These are phyloP conservation scores for Paragyromitra xinjiangensis DNA, from an alignment of 495 filamentous ascomycete species.

Conservation along the genomic window DNA sequence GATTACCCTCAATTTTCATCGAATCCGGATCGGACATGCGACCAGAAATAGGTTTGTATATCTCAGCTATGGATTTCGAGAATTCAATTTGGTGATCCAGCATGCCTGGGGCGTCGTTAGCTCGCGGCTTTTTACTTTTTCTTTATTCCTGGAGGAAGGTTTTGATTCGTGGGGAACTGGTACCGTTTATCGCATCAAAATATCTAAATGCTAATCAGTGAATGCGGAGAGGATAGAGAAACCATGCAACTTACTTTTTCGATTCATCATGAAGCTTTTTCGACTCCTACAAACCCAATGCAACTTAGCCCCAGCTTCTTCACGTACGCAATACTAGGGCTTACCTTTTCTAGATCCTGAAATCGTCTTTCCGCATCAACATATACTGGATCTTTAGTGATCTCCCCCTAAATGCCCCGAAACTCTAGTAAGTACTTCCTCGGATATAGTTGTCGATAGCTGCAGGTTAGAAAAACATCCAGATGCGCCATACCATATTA, in stretches of 20 bases:
- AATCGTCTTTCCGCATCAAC: slow-evolving; percentile 94
- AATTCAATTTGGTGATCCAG: slow-evolving; percentile 97
- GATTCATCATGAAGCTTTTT: slow-evolving; percentile 96
- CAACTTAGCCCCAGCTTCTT: slow-evolving; percentile 34
- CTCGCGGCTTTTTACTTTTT: slow-evolving; percentile 9
- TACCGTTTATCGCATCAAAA: slow-evolving; percentile 94
- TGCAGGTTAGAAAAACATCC: background rate
- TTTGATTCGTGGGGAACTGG: background rate
- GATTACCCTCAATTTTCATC: slow-evolving; percentile 80
- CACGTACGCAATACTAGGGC: slow-evolving; percentile 11
- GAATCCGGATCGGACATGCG: slow-evolving; percentile 92
- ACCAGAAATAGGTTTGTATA: slow-evolving; percentile 98
- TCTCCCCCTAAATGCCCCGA: slow-evolving; percentile 68
- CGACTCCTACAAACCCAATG: slow-evolving; percentile 68
- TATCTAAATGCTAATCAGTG: slow-evolving; percentile 63
- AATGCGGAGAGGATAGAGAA: background rate
- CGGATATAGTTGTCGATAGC: background rate
- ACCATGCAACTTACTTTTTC: slow-evolving; percentile 69
- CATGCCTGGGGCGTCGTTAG: slow-evolving; percentile 72
- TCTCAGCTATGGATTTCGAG: slow-evolving; percentile 90
- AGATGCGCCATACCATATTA: slow-evolving; percentile 70
- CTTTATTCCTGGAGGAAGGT: background rate
- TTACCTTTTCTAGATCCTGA: slow-evolving; percentile 80
- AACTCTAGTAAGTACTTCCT: slow-evolving; percentile 24
- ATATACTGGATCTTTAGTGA: slow-evolving; percentile 93